These are phyloP conservation scores for Ophiosphaerella korrae DNA, from an alignment of 2,329 filamentous ascomycete species.

Conservation along the genomic window DNA sequence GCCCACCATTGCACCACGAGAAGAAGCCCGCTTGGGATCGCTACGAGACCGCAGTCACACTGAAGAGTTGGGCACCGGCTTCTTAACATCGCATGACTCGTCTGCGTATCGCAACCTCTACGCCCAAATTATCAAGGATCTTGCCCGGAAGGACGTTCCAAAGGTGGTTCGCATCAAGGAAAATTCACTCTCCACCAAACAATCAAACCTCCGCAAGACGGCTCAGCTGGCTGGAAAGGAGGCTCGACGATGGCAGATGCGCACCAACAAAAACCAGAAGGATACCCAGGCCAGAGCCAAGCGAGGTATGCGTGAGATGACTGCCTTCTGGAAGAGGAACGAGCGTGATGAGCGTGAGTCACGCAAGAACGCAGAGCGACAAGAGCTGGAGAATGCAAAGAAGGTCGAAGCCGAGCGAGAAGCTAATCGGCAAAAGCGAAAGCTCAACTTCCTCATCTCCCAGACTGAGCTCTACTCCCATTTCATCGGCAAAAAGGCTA, in stretches of 20 bases:
- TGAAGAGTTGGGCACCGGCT: conserved; percentile 53
- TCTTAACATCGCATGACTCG: conserved; percentile 69
- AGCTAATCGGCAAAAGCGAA: conserved; percentile 95
- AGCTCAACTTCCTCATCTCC: conserved; percentile 98
- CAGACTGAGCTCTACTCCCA: conserved; percentile 99
- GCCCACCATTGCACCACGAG: conserved; percentile 64
- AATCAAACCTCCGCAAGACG: conserved; percentile 97
- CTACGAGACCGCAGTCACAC: conserved; percentile 51
- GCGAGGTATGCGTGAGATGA: conserved; percentile 99
- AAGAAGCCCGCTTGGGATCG: conserved; percentile 58
- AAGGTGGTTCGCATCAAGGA: conserved; percentile 90
- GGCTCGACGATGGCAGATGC: conserved; percentile 93
- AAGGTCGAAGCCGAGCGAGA: conserved; percentile 97
- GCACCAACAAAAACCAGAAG: conserved; percentile 98
- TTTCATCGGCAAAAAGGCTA: conserved; percentile 99
- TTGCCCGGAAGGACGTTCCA: conserved; percentile 89
- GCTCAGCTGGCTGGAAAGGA: conserved; percentile 96
- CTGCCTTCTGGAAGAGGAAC: conserved; percentile 99
- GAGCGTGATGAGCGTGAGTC: conserved; percentile 95
- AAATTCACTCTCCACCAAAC: conserved; percentile 82
- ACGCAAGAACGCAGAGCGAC: conserved; percentile 90
- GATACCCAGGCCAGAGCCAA: conserved; percentile 96
- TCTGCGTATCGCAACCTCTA: conserved; percentile 97
- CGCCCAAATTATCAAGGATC: conserved; percentile 94
- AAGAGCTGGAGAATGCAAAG: conserved; percentile 94